Base-by-base conservation (phyloP, 2,329 filamentous ascomycete species). In the Fusarium coicis region DNA sequence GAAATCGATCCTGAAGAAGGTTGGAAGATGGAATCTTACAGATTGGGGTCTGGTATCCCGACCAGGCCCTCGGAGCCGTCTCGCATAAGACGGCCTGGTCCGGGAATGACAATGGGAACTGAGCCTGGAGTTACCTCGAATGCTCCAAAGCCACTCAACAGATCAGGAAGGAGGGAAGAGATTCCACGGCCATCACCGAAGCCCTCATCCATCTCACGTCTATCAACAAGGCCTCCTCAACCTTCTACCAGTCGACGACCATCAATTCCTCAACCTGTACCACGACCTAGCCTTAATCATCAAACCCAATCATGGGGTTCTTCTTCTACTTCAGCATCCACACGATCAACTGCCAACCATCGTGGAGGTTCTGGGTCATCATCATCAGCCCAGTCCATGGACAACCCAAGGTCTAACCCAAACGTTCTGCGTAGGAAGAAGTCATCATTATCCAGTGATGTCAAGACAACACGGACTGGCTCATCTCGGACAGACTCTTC, bases 401-500 rank as follows among this genome's bases (percentile, higher is more conserved):
- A 81, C 44, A 78, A 78, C 46, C 73, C 77, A 30, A 82, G 78
- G 37, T 79, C 81, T 50, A 77, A 79, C 32, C 84, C 84, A 44
- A 86, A 85, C 74, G 81, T 85, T 14, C 77, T 89, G 53, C 82
- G 85, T 72, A 84, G 85, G 73, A 90, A 89, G 76, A 84, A 85
- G 62, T 86, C 87, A 19, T 84, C 83, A 16, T 77, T 86, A 43
- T 80, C 85, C 4, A 82, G 83, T 62, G 82, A 86, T 28, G 69
- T 78, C 10, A 73, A 76, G 26, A 81, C 75, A 42, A 63, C 73
- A 14, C 81, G 78, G 18, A 81, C 78, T 46, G 81, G 82, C 36
- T 81, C 83, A 30, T 79, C 76, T 42, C 84, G 83, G 60, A 83
- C 82, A 16, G 80, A 78, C 65, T 85, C 85, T 5, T 84, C 84